These are phyloP conservation scores for Metschnikowia henanensis DNA, from an alignment of 805 yeast species.

Conservation along the genomic window DNA sequence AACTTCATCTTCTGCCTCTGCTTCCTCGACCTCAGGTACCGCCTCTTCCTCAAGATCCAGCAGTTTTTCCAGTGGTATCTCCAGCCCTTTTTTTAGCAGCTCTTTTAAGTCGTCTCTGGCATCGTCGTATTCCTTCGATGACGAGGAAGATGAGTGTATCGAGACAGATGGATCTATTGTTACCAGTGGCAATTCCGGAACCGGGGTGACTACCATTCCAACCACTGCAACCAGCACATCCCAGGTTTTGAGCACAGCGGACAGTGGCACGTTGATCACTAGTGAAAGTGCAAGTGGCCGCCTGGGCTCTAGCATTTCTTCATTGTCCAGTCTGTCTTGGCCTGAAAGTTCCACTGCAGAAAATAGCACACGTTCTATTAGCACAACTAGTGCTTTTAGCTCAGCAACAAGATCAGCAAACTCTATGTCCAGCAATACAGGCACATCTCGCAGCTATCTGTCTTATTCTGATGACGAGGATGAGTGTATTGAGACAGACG, in stretches of 20 bases:
- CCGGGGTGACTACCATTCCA: background rate
- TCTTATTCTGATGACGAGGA: constrained; percentile 8
- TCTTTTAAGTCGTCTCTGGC: background rate
- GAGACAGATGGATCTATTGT: background rate
- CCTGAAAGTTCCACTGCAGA: no score
- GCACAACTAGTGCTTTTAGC: no score
- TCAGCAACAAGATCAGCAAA: no score
- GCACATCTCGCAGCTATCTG: constrained; percentile 32
- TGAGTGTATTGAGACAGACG: constrained; percentile 13
- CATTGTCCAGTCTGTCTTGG: no score
- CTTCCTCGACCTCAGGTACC: background rate
- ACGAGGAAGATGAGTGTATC: background rate
- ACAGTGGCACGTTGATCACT: no score
- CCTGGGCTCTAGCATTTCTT: background rate
- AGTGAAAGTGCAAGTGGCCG: background rate
- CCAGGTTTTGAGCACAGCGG: no score
- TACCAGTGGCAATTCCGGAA: background rate
- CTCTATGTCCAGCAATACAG: constrained; percentile 5
- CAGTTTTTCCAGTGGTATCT: background rate
- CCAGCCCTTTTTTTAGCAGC: background rate
- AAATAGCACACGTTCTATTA: no score
- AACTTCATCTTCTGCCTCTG: background rate
- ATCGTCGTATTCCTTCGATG: background rate
- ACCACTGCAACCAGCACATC: constrained; percentile 7
- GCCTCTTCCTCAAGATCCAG: no score